Evolutionary conservation across 495 filamentous ascomycete species (phyloP).

Genomic region (Amniculicola lignicola): DNA sequence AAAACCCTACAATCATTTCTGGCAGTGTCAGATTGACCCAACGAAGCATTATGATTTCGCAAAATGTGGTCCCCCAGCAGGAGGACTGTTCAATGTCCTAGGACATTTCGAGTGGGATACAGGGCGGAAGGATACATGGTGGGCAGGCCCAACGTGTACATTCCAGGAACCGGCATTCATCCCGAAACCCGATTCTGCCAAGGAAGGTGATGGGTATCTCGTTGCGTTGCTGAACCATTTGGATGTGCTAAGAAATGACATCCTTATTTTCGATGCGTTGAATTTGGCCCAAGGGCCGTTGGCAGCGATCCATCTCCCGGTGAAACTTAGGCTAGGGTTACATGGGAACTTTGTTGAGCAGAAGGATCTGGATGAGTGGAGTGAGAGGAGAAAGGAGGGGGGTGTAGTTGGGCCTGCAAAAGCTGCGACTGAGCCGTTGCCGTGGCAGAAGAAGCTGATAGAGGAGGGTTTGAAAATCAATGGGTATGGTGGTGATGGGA

Average conservation of each 20-base stretch:
- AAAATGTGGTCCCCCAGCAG: slow-evolving; percentile 31
- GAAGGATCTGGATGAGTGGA: slow-evolving; percentile 32
- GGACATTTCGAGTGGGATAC: slow-evolving; percentile 32
- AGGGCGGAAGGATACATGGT: slow-evolving; percentile 29
- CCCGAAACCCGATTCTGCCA: slow-evolving; percentile 41
- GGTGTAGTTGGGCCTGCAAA: slow-evolving; percentile 23
- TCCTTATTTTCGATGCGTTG: slow-evolving; percentile 34
- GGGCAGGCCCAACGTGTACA: slow-evolving; percentile 30
- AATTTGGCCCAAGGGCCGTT: slow-evolving; percentile 28
- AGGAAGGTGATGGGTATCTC: slow-evolving; percentile 57
- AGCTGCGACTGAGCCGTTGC: slow-evolving; percentile 21
- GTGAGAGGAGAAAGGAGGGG: slow-evolving; percentile 23
- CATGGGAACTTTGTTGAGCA: slow-evolving; percentile 37
- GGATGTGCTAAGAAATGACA: slow-evolving; percentile 35
- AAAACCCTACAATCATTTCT: slow-evolving; percentile 54
- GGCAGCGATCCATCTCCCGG: slow-evolving; percentile 34
- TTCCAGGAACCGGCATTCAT: slow-evolving; percentile 60
- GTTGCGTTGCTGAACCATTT: slow-evolving; percentile 53
- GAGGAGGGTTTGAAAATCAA: slow-evolving; percentile 4
- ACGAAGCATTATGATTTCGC: slow-evolving; percentile 24
- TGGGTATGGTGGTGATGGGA: slow-evolving; percentile 1
- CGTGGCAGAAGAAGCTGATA: slow-evolving; percentile 31
- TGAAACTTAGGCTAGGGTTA: slow-evolving; percentile 37
- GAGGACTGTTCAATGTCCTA: slow-evolving; percentile 34
- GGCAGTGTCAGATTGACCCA: slow-evolving; percentile 32